Base-by-base conservation (phyloP, 768 basidiomycete species). In the Podaxis sp. region DNA sequence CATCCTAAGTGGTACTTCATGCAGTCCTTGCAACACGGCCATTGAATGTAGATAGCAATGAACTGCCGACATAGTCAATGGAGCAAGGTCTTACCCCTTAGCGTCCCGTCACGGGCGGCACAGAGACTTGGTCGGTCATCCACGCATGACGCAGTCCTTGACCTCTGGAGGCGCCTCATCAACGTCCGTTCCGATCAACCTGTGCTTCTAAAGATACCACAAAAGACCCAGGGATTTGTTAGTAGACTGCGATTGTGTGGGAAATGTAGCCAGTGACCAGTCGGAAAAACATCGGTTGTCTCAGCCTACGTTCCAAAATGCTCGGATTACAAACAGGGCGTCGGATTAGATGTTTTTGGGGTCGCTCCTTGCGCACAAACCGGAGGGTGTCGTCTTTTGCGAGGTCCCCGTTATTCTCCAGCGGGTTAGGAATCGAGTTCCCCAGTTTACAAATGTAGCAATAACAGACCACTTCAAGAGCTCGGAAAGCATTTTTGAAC, bases 271-370 rank as follows among this genome's bases (percentile, higher is more conserved):
- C 11, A 19, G 40, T 28, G 38, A 52, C 15, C 22, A n/a, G 24
- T 22, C 59, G 59, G 59, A 52, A 38, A 38, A 51, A 36, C 15
- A 19, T 59, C 48, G 48, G 49, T 26, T 39, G 49, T 52, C 44
- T 26, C 36, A 26, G 11, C 9, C 5, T 38, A 12, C n/a, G 19
- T 24, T 51, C 8, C 5, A 51, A 26, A 9, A 15, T 44, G 42
- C 3, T 44, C n/a, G 22, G 48, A n/a, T 49, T 49, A n/a, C 48
- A 26, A 1, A 12, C 12, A 22, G 22, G 8, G 12, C 26, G 13
- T 44, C 49, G 49, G 26, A 28, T 12, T 24, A 28, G 24, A 5
- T 26, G 49, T 5, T 51, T 51, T 24, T 22, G 12, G 49, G 5
- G 22, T 24, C 24, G 19, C 24, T 51, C 24, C 26, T 28, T 22